These are phyloP conservation scores for Aureobasidium melanogenum DNA, from an alignment of 2,329 filamentous ascomycete species.

Conservation along the genomic window DNA sequence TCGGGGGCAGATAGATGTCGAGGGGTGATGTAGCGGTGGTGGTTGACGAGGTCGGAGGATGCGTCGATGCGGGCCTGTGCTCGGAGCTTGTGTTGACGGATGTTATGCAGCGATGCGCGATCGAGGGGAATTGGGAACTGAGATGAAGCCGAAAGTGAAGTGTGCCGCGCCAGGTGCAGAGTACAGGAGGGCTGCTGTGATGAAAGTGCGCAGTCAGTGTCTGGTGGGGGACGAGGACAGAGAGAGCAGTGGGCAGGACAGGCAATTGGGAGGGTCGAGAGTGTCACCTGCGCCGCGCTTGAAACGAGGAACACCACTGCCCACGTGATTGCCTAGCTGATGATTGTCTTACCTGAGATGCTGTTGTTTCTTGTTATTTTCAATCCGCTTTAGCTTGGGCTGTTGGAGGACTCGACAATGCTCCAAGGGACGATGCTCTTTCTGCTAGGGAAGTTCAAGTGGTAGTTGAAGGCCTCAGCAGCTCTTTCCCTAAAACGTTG, in stretches of 20 bases:
- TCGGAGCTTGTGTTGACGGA: conserved; percentile 10
- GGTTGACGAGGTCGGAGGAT: conserved; percentile 3
- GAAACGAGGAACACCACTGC: background rate
- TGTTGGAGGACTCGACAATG: background rate
- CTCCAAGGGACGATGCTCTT: background rate
- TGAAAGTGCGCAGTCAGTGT: background rate
- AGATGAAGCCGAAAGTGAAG: background rate
- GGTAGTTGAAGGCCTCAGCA: background rate
- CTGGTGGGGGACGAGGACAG: background rate
- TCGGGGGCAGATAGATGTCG: background rate
- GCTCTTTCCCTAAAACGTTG: conserved; percentile 1
- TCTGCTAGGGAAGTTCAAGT: background rate
- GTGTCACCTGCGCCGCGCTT: conserved; percentile 4
- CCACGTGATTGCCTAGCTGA: background rate
- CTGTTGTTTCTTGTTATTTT: background rate
- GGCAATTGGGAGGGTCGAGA: conserved; percentile 4
- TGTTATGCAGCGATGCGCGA: conserved; percentile 8
- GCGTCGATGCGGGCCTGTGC: conserved; percentile 10
- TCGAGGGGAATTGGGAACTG: background rate
- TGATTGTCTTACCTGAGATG: conserved; percentile 2
- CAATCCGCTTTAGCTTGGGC: background rate
- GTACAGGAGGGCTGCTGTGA: background rate
- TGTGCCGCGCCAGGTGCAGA: background rate
- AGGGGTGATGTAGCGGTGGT: background rate
- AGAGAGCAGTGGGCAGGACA: background rate